Conservation (phyloP, 768 basidiomycete genomes). For the Agaricus blazei region DNA sequence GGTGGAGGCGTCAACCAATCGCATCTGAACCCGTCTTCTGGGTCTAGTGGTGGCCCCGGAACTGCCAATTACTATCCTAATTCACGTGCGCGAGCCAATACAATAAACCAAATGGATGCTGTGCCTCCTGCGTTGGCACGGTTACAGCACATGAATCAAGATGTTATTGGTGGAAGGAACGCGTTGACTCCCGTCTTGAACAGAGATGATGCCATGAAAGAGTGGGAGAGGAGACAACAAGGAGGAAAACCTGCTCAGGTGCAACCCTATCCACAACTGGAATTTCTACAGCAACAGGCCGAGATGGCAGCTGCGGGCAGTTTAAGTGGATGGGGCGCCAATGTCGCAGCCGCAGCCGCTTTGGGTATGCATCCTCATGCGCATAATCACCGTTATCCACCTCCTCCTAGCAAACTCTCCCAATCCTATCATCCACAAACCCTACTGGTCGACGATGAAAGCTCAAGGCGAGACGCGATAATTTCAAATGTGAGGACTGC, state of each 20-base stretch:
- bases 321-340: conserved; percentile 8
- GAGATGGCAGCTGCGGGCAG: conserved; percentile 65
- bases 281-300: conserved; percentile 90
- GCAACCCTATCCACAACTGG: conserved; percentile 84
- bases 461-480: conserved; percentile 61
- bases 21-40: neutral
- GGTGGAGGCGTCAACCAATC: neutral
- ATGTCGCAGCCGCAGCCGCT: conserved; percentile 6
- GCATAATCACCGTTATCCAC: conserved; percentile 44
- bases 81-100: conserved; percentile 79
- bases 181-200: conserved; percentile 92
- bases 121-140: conserved; percentile 94
- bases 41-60: conserved; percentile 21
- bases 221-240: conserved; percentile 90
- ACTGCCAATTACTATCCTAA: conserved; percentile 67
- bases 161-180: conserved; percentile 70
- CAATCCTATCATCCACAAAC: conserved; percentile 65
- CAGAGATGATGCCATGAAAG: conserved; percentile 89
- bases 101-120: conserved; percentile 82
- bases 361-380: conserved; percentile 40
- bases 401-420: conserved; percentile 60
- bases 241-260: conserved; percentile 60
- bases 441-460: conserved; percentile 62
- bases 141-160: conserved; percentile 84
- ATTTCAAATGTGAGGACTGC: conserved; percentile 74